These are phyloP conservation scores for Clonostachys byssicola DNA, from an alignment of 2,329 filamentous ascomycete genomes.

Conservation along the genomic window DNA sequence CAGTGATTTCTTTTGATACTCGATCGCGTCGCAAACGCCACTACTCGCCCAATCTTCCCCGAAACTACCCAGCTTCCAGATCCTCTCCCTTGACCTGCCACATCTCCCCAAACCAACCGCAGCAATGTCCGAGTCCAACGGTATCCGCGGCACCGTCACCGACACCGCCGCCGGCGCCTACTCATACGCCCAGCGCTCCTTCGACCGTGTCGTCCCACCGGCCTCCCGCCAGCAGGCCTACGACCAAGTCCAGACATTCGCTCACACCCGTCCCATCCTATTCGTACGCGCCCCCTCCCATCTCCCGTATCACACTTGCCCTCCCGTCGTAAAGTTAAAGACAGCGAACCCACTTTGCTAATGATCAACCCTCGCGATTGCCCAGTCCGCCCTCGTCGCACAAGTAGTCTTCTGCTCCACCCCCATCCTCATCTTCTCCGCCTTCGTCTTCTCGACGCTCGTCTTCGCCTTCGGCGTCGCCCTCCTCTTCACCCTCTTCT, in stretches of 20 bases:
- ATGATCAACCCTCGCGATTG: background rate
- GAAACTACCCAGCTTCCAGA: too few relatives aligned
- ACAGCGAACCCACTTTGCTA: conserved; percentile 1
- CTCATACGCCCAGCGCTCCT: conserved; percentile 34
- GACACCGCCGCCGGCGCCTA: conserved; percentile 27
- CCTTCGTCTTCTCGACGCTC: conserved; percentile 60
- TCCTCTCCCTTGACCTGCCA: too few relatives aligned
- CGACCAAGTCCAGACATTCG: conserved; percentile 48
- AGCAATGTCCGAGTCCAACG: conserved; percentile 6
- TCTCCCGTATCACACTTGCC: background rate
- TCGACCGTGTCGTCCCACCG: conserved; percentile 53
- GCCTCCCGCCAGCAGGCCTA: conserved; percentile 54
- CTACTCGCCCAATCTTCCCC: too few relatives aligned
- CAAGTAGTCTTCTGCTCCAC: conserved; percentile 63
- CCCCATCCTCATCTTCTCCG: conserved; percentile 64
- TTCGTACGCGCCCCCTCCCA: conserved; percentile 41
- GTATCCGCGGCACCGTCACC: conserved; percentile 16
- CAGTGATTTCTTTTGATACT: too few relatives aligned
- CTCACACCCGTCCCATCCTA: conserved; percentile 61
- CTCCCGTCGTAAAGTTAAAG: background rate
- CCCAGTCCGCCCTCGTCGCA: conserved; percentile 61
- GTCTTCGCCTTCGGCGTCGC: conserved; percentile 59
- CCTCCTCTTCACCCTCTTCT: conserved; percentile 63
- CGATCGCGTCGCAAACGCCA: too few relatives aligned
- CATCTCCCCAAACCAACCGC: too few relatives aligned